phyloP scores from a whole-genome alignment of 164 flowering plant species.

The Saururus chinensis region DNA sequence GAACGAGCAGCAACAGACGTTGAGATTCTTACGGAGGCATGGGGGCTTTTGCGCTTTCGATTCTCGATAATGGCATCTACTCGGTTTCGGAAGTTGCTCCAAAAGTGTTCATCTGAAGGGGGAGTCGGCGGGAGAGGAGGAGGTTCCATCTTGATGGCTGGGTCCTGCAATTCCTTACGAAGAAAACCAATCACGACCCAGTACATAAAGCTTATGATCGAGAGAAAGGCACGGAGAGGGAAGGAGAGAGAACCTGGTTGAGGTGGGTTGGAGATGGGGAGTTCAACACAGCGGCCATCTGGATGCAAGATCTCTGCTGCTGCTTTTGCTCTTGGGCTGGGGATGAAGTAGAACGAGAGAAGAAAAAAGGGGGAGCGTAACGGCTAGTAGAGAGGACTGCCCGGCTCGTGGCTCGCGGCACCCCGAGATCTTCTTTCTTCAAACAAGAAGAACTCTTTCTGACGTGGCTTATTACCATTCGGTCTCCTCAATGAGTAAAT shows the following conservation, averaged over 20 bases:
- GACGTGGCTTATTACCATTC: no score
- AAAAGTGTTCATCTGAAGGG: constrained; percentile 53
- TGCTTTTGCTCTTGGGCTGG: neutral
- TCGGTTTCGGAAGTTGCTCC: constrained; percentile 59
- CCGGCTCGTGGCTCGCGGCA: no score
- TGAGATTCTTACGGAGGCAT: constrained; percentile 11
- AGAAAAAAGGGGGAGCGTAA: no score
- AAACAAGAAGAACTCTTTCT: no score
- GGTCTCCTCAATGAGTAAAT: no score
- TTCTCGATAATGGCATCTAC: constrained; percentile 53
- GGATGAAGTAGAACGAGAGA: neutral
- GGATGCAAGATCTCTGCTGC: neutral
- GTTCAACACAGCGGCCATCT: constrained; percentile 49
- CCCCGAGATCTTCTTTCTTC: no score
- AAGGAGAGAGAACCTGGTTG: constrained; percentile 25
- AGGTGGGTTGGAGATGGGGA: constrained; percentile 31
- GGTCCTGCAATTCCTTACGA: constrained; percentile 17
- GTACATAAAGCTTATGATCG: neutral
- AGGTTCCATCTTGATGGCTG: constrained; percentile 23
- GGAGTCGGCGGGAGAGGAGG: constrained; percentile 32
- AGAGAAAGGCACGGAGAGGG: neutral
- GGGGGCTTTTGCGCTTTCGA: constrained; percentile 14
- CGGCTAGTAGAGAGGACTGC: no score
- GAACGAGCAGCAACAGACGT: neutral
- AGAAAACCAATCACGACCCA: neutral